Conservation (phyloP, 2,329 filamentous ascomycete genomes). For the Epichloe aotearoae region DNA sequence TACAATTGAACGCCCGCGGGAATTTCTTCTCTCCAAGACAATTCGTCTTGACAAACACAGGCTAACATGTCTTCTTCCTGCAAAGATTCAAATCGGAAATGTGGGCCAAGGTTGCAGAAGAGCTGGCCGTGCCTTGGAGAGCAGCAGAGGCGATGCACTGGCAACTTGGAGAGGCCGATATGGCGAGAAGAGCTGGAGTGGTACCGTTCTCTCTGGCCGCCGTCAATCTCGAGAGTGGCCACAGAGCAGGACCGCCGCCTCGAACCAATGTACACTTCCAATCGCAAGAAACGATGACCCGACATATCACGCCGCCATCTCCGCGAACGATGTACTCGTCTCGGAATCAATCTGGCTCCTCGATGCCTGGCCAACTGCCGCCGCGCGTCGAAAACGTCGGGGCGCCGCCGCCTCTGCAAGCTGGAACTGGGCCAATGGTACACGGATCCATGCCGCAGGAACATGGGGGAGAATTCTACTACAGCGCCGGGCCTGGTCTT, state of each 20-base stretch:
- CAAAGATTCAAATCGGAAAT: slow-evolving; percentile 89
- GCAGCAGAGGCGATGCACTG: slow-evolving; percentile 97
- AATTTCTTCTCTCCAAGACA: too few relatives aligned
- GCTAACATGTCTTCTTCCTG: background rate
- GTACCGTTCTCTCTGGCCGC: slow-evolving; percentile 68
- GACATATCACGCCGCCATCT: slow-evolving; percentile 29
- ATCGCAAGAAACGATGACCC: slow-evolving; percentile 32
- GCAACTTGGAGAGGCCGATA: slow-evolving; percentile 86
- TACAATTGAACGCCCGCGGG: too few relatives aligned
- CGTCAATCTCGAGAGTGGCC: slow-evolving; percentile 33
- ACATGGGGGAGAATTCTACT: slow-evolving; percentile 18
- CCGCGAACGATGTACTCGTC: slow-evolving; percentile 26
- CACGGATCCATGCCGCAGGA: slow-evolving; percentile 14
- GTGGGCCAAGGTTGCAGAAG: slow-evolving; percentile 92
- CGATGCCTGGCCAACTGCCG: slow-evolving; percentile 22
- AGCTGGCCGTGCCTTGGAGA: slow-evolving; percentile 90
- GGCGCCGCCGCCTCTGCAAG: slow-evolving; percentile 18
- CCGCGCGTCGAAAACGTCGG: slow-evolving; percentile 8
- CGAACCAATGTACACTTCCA: slow-evolving; percentile 29
- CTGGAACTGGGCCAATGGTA: slow-evolving; percentile 7
- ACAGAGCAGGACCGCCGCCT: slow-evolving; percentile 25
- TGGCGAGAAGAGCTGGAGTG: slow-evolving; percentile 83
- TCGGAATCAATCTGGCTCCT: slow-evolving; percentile 20
- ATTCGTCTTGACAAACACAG: background rate
- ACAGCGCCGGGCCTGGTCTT: slow-evolving; percentile 25